Percentiles rank a stretch among this genome's conserved stretches.
Conservation (phyloP, 768 basidiomycete species). For the Termitomyces sp. region DNA sequence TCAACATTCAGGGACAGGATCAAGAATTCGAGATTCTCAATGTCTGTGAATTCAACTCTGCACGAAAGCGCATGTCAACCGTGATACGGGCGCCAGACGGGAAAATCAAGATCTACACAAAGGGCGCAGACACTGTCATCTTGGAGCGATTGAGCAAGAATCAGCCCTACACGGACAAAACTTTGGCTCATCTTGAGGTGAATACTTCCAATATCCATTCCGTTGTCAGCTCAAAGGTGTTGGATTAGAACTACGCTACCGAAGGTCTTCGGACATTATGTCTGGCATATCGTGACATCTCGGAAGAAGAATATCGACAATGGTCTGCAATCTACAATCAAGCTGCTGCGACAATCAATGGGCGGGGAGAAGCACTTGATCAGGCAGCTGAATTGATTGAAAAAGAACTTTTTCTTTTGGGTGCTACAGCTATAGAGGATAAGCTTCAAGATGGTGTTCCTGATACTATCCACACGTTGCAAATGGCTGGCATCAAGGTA, state of each 20-base stretch:
- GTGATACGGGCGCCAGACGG: constrained; percentile 84
- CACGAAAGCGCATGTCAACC: constrained; percentile 97
- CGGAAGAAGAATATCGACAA: constrained; percentile 84
- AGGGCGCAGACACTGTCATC: constrained; percentile 98
- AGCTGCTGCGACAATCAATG: constrained; percentile 93
- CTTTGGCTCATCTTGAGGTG: constrained; percentile 87
- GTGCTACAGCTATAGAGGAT: constrained; percentile 98
- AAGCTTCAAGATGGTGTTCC: constrained; percentile 98
- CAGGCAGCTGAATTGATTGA: constrained; percentile 94
- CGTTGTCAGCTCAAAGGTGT: constrained; percentile 2
- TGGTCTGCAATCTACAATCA: constrained; percentile 88
- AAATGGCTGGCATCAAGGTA: constrained; percentile 97
- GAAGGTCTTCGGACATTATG: constrained; percentile 97
- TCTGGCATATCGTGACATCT: constrained; percentile 88
- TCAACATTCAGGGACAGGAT: constrained; percentile 66
- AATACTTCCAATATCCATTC: constrained; percentile 13
- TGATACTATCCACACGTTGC: constrained; percentile 94
- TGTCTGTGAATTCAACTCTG: constrained; percentile 98
- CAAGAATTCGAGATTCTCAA: constrained; percentile 90
- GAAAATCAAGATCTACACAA: constrained; percentile 90
- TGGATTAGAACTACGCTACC: constrained; percentile 82
- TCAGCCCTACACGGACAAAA: constrained; percentile 82
- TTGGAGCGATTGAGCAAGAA: constrained; percentile 85
- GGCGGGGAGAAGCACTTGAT: constrained; percentile 92
- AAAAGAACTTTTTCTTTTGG: constrained; percentile 86